A percentile compares a stretch with the other conserved stretches of the same genome.
These are phyloP conservation scores for Podaxis pistillaris DNA, from an alignment of 768 basidiomycete genomes.

Conservation along the genomic window DNA sequence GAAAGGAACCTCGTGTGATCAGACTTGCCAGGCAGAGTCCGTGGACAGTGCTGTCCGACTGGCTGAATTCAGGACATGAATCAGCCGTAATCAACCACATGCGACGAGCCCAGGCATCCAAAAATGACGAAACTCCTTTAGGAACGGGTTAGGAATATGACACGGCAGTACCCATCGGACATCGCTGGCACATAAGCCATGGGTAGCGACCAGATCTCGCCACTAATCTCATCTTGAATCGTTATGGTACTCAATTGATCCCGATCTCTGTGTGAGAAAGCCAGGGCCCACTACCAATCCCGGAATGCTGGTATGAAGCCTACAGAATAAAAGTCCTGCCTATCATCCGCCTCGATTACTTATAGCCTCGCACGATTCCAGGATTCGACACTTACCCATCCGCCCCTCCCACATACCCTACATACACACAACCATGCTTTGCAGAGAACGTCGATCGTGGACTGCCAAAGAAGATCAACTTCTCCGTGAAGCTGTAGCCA, in stretches of 20 bases:
- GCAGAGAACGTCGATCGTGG: slow-evolving; percentile 52
- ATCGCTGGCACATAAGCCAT: slow-evolving; percentile 25
- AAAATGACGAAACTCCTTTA: slow-evolving; percentile 20
- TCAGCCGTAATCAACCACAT: slow-evolving; percentile 19
- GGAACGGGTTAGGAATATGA: slow-evolving; percentile 19
- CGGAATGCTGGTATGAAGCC: slow-evolving; percentile 20
- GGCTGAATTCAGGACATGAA: neutral
- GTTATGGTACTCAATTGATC: slow-evolving; percentile 25
- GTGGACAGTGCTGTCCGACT: neutral
- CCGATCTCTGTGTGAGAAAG: slow-evolving; percentile 31
- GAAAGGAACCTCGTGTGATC: neutral
- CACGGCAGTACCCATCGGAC: slow-evolving; percentile 28
- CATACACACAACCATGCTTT: slow-evolving; percentile 29
- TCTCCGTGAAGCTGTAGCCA: slow-evolving; percentile 48
- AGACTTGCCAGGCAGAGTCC: slow-evolving; percentile 7
- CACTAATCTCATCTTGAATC: slow-evolving; percentile 25
- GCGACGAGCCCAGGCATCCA: slow-evolving; percentile 6
- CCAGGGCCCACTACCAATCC: slow-evolving; percentile 27
- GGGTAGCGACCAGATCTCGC: slow-evolving; percentile 21
- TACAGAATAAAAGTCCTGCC: slow-evolving; percentile 24
- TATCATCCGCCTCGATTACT: slow-evolving; percentile 23
- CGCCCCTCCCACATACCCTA: slow-evolving; percentile 14
- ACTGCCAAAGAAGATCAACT: slow-evolving; percentile 52
- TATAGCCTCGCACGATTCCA: slow-evolving; percentile 18
- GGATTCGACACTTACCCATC: slow-evolving; percentile 20